These are phyloP conservation scores for Plasmodium malariae DNA, from an alignment of 169 alveolate species.

Conservation along the genomic window DNA sequence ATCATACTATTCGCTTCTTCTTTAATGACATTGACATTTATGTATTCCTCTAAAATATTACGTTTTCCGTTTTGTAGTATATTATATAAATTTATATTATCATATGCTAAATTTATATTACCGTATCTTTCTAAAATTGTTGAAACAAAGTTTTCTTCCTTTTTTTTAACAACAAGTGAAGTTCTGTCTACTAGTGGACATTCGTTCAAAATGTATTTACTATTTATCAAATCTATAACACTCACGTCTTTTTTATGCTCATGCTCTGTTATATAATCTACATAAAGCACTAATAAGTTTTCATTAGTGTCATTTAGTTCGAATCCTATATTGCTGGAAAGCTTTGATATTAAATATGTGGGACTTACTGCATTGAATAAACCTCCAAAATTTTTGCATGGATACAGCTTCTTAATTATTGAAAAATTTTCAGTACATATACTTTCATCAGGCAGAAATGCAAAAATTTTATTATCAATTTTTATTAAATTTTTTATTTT, in stretches of 20 bases:
- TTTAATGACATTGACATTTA: constrained; percentile 42
- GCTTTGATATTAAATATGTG: constrained; percentile 38
- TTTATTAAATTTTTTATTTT: constrained; percentile 59
- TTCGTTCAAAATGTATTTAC: constrained; percentile 54
- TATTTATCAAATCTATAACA: constrained; percentile 45
- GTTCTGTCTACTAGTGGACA: constrained; percentile 62
- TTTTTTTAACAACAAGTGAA: constrained; percentile 52
- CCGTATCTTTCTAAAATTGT: constrained; percentile 61
- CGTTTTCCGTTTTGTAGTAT: constrained; percentile 40
- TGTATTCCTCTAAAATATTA: constrained; percentile 60
- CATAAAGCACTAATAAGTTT: constrained; percentile 46
- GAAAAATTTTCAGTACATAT: constrained; percentile 72
- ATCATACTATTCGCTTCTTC: constrained; percentile 73
- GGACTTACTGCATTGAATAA: constrained; percentile 66
- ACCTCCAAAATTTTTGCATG: constrained; percentile 75
- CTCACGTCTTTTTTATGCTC: constrained; percentile 56
- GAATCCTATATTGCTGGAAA: constrained; percentile 67
- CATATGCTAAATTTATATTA: constrained; percentile 26
- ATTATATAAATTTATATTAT: constrained; percentile 50
- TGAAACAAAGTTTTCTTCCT: constrained; percentile 37
- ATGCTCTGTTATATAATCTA: constrained; percentile 68
- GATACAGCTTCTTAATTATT: constrained; percentile 60
- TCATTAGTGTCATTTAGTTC: constrained; percentile 64
- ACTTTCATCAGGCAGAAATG: constrained; percentile 75
- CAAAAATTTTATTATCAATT: constrained; percentile 71